phyloP scores from a whole-genome alignment of 805 yeast genomes.

The Danielia oregonensis region DNA sequence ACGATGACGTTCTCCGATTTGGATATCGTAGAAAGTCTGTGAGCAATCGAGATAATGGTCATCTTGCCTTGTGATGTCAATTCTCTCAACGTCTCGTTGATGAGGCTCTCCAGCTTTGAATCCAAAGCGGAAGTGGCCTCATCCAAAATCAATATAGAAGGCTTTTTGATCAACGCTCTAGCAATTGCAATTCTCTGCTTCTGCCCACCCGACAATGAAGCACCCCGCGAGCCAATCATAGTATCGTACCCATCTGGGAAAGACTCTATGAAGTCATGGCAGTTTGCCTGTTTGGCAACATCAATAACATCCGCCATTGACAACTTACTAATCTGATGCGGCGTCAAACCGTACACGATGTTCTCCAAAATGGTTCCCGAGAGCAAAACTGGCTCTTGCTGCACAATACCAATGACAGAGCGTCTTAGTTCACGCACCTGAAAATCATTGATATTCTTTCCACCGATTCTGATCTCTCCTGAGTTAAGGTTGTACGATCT shows the following conservation, averaged over 20 bases:
- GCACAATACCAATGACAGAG: constrained; percentile 52
- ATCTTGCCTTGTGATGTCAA: constrained; percentile 35
- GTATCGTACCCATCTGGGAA: constrained; percentile 63
- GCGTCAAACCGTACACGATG: constrained; percentile 49
- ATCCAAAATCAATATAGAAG: constrained; percentile 59
- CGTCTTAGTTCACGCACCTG: constrained; percentile 49
- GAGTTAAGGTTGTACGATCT: constrained; percentile 48
- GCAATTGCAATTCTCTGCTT: constrained; percentile 77
- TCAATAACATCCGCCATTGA: constrained; percentile 40
- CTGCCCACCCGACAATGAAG: constrained; percentile 69
- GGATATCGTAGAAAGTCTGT: constrained; percentile 42
- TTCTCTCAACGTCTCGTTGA: constrained; percentile 38
- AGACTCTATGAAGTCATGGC: constrained; percentile 52
- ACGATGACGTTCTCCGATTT: constrained; percentile 43
- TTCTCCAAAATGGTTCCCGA: constrained; percentile 56
- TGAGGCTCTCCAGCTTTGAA: constrained; percentile 44
- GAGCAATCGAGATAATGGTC: constrained; percentile 44
- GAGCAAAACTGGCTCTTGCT: constrained; percentile 58
- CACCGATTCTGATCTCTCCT: constrained; percentile 52
- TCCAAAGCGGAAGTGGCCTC: constrained; percentile 70
- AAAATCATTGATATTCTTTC: constrained; percentile 42
- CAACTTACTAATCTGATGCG: constrained; percentile 28
- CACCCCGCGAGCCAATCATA: constrained; percentile 52
- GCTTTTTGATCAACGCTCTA: constrained; percentile 64
- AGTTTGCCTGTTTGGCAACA: constrained; percentile 51